Percentiles rank a stretch among this genome's conserved stretches.
Conservation (phyloP, 805 yeast species). For the Barnettozyma californica region DNA sequence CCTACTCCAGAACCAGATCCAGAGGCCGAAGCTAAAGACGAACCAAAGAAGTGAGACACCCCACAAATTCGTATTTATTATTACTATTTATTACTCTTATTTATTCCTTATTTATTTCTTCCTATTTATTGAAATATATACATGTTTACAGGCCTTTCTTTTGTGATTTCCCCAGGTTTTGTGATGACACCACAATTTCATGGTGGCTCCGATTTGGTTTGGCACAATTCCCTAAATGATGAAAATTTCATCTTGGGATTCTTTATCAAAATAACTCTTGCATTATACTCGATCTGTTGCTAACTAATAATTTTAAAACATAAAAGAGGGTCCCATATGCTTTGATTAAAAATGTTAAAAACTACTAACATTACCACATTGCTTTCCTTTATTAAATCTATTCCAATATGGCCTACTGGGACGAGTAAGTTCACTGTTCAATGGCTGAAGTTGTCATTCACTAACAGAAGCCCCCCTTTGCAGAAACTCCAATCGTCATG, state of each 20-base stretch:
- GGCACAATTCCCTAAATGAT: neutral
- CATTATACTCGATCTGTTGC: neutral
- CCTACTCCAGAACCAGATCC: conserved; percentile 82
- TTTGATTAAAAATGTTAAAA: neutral
- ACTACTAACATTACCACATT: neutral
- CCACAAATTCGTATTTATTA: no score
- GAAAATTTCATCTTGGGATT: neutral
- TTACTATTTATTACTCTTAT: conserved; percentile 16
- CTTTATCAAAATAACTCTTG: neutral
- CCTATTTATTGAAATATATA: conserved; percentile 3
- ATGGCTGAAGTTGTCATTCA: neutral
- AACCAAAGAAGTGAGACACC: conserved; percentile 22
- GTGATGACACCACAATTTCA: neutral
- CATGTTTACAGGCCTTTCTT: neutral
- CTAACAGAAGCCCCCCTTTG: neutral
- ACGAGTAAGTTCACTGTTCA: neutral
- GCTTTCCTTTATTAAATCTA: no score
- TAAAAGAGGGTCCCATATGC: neutral
- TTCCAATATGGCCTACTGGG: neutral
- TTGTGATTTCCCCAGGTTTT: neutral
- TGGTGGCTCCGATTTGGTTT: neutral
- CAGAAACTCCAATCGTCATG: neutral
- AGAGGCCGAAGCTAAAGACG: conserved; percentile 35
- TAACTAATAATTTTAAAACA: neutral
- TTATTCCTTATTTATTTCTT: conserved; percentile 17